Conservation (phyloP, 2,329 filamentous ascomycete genomes). For the Talaromyces piceae region DNA sequence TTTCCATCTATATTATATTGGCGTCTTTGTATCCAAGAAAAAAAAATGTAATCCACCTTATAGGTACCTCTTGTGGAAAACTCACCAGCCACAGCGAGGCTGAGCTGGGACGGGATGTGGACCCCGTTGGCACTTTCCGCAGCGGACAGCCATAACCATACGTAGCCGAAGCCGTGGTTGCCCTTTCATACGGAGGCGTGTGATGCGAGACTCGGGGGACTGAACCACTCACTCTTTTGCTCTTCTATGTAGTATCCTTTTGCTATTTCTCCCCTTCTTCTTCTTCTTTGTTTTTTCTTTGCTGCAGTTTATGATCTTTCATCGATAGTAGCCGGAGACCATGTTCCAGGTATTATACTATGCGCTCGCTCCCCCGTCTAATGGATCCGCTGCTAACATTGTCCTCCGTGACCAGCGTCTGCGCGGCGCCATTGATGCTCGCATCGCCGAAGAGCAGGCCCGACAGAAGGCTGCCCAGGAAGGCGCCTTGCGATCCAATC, state of each 20-base stretch:
- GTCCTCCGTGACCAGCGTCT: slow-evolving; percentile 53
- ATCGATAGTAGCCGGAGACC: slow-evolving; percentile 14
- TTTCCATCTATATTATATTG: too few species aligned
- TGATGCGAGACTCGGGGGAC: too few species aligned
- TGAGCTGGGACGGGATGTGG: slow-evolving; percentile 1
- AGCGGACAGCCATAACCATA: too few species aligned
- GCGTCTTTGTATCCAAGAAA: too few species aligned
- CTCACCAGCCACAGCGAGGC: not conserved
- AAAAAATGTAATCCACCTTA: too few species aligned
- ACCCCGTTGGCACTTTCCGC: not conserved
- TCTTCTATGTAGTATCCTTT: not conserved
- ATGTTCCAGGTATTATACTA: slow-evolving; percentile 25
- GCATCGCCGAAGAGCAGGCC: slow-evolving; percentile 86
- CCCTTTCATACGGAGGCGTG: too few species aligned
- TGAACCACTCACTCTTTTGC: not conserved
- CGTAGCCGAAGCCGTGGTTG: too few species aligned
- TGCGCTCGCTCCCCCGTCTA: not conserved
- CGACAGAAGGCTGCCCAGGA: slow-evolving; percentile 54
- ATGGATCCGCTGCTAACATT: not conserved
- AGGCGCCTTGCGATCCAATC: slow-evolving; percentile 38
- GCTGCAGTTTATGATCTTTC: slow-evolving; percentile 11
- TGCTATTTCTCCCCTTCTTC: not conserved
- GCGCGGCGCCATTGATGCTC: slow-evolving; percentile 75
- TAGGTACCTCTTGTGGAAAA: too few species aligned
- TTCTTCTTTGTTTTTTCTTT: not conserved